These are phyloP conservation scores for Beauveria asiatica DNA, from an alignment of 2,329 filamentous ascomycete species.

Conservation along the genomic window DNA sequence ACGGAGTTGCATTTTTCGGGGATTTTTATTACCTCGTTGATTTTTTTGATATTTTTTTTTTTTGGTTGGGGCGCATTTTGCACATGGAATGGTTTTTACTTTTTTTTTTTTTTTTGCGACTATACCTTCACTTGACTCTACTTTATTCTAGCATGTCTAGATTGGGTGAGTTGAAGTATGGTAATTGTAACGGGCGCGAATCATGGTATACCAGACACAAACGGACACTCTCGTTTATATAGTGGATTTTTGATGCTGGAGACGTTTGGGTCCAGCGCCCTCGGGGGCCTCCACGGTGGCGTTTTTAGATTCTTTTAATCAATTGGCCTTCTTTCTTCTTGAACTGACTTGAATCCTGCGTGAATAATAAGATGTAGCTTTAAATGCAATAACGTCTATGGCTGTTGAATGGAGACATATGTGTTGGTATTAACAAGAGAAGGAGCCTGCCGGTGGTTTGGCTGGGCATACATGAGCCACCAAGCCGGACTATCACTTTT, in stretches of 20 bases:
- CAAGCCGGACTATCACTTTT: too few species aligned
- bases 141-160: not conserved
- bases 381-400: too few species aligned
- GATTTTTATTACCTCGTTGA: not conserved
- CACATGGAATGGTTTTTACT: not conserved
- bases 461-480: too few species aligned
- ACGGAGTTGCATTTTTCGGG: constrained; percentile 1
- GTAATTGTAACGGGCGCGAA: not conserved
- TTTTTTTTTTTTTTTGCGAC: not conserved
- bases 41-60: too few species aligned
- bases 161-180: not conserved
- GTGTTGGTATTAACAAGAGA: too few species aligned
- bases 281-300: not conserved
- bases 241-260: not conserved
- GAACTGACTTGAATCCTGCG: too few species aligned
- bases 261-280: not conserved
- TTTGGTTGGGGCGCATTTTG: not conserved
- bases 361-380: too few species aligned
- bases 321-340: not conserved
- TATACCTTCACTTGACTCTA: not conserved
- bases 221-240: not conserved
- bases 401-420: too few species aligned
- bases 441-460: too few species aligned
- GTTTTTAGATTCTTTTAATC: constrained; percentile 6
- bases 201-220: constrained; percentile 1